phyloP scores from a whole-genome alignment of 257 asterid genomes.

The Lavandula angustifolia region DNA sequence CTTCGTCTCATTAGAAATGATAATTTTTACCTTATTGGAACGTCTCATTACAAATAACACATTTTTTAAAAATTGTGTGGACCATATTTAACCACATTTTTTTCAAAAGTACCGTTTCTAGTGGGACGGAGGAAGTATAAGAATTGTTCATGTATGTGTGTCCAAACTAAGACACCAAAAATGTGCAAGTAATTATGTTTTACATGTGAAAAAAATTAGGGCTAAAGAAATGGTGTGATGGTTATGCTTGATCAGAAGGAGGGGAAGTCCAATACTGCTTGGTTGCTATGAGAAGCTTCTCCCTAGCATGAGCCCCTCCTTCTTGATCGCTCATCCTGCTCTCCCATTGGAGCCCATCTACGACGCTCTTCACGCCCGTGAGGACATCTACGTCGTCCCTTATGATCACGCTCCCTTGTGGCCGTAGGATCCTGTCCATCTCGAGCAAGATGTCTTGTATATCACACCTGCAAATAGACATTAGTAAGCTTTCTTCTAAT shows the following conservation, averaged over 20 bases:
- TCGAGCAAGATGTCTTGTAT: constrained; percentile 71
- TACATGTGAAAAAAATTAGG: background rate
- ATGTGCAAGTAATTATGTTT: constrained; percentile 7
- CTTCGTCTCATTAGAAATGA: too few relatives aligned
- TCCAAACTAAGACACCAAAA: background rate
- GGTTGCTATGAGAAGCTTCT: constrained; percentile 74
- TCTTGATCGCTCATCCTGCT: constrained; percentile 84
- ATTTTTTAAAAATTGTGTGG: too few relatives aligned
- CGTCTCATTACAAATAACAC: too few relatives aligned
- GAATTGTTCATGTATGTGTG: background rate
- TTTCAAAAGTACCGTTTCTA: too few relatives aligned
- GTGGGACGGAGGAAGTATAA: too few relatives aligned
- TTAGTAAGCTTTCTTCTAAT: too few relatives aligned
- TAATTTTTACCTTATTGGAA: too few relatives aligned
- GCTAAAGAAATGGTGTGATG: background rate
- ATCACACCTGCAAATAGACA: constrained; percentile 54
- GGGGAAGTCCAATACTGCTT: constrained; percentile 95
- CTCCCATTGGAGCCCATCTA: constrained; percentile 82
- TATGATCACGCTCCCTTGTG: constrained; percentile 79
- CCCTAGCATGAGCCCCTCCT: constrained; percentile 77
- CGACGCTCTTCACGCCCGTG: constrained; percentile 58
- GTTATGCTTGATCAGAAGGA: constrained; percentile 47
- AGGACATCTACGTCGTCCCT: constrained; percentile 81
- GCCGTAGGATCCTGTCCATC: constrained; percentile 84
- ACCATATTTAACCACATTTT: too few relatives aligned